Evolutionary conservation across 441 rosid genomes (phyloP).

Genomic region (Adansonia grandidieri): DNA sequence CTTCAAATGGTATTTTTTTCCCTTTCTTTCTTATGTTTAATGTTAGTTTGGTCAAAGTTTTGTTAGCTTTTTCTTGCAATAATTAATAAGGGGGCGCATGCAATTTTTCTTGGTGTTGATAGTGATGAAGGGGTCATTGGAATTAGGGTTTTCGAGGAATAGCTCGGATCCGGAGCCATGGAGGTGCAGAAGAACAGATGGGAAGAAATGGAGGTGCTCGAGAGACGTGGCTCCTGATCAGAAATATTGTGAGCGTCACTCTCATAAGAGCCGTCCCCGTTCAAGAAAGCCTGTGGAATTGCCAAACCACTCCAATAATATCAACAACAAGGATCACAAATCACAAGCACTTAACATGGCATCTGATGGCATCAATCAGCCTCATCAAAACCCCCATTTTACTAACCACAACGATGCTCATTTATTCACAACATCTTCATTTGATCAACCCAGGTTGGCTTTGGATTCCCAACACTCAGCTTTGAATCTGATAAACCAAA

Average conservation of each 20-base stretch:
- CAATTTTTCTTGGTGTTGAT: constrained; percentile 10
- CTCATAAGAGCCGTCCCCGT: constrained; percentile 77
- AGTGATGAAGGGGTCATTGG: constrained; percentile 34
- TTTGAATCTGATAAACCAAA: constrained; percentile 9
- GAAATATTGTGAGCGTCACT: constrained; percentile 77
- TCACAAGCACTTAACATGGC: constrained; percentile 10
- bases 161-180: constrained; percentile 57
- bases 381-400: constrained; percentile 38
- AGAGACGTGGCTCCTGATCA: constrained; percentile 70
- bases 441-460: constrained; percentile 61
- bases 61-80: constrained; percentile 8
- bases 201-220: constrained; percentile 82
- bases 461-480: not conserved
- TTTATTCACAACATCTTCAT: constrained; percentile 34
- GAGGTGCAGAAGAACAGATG: constrained; percentile 79
- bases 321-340: constrained; percentile 24
- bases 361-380: constrained; percentile 25
- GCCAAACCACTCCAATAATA: constrained; percentile 23
- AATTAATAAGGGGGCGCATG: not conserved
- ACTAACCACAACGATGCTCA: constrained; percentile 37
- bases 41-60: not conserved
- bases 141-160: constrained; percentile 42
- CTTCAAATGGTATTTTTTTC: constrained; percentile 14
- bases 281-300: constrained; percentile 79
- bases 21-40: not conserved